phyloP scores from a whole-genome alignment of 1,139 yeast genomes.

The Kluyveromyces sp. region DNA sequence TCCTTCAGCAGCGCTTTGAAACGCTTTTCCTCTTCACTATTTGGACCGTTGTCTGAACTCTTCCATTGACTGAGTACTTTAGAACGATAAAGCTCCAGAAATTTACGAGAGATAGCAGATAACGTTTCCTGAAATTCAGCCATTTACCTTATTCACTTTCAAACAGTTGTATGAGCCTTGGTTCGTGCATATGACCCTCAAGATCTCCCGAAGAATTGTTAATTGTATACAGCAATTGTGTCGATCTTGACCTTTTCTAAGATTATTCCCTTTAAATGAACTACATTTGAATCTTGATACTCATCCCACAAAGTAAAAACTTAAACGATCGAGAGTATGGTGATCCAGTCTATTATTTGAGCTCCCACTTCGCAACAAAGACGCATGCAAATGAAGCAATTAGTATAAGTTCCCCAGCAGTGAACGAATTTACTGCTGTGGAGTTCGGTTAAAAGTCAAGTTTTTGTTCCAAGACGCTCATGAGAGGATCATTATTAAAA shows the following conservation, averaged over 20 bases:
- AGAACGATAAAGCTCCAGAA: constrained; percentile 21
- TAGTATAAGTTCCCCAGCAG: too few species aligned
- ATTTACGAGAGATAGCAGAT: constrained; percentile 18
- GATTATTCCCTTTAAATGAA: background rate
- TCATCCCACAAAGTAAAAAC: too few species aligned
- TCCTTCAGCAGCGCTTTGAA: constrained; percentile 14
- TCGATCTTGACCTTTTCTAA: background rate
- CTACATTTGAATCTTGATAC: too few species aligned
- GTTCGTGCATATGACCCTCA: too few species aligned
- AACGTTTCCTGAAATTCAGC: constrained; percentile 1
- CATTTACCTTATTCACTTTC: background rate
- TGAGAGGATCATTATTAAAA: background rate
- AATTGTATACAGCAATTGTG: background rate
- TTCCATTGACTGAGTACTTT: constrained; percentile 12
- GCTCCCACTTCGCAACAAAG: too few species aligned
- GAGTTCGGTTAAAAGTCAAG: too few species aligned
- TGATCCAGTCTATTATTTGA: too few species aligned
- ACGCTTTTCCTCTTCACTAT: constrained; percentile 18
- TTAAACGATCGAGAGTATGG: too few species aligned
- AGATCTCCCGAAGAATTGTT: background rate
- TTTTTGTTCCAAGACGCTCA: too few species aligned
- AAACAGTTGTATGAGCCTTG: too few species aligned
- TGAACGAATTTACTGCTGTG: too few species aligned
- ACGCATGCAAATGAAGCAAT: too few species aligned
- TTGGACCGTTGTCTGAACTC: background rate